Evolutionary conservation across 352 stramenopile species (phyloP), one percentile per base, ranked within the genome.

Genomic region (Phytophthora pinifolia): DNA sequence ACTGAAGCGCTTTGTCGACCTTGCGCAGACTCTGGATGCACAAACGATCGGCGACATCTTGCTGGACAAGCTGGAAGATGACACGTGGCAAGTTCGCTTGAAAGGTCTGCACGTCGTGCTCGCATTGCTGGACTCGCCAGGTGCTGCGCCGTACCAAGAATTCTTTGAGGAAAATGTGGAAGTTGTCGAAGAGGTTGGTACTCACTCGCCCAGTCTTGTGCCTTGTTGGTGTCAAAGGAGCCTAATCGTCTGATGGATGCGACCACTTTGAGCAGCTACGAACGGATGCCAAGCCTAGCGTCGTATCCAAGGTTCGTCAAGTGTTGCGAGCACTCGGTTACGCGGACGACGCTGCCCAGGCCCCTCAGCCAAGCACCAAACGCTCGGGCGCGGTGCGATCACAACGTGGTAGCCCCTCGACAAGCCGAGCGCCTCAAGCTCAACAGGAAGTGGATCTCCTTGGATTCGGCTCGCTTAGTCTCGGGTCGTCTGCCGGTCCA

Each of bases 121-220:
- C 9, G 82, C 83, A 18, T 52, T 96, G 20, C 52, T 96, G n/a
- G 75, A 86, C 33, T 91, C 86, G 0, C 72, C 86, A 10, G 74
- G 70, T 37, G 73, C 72, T 13, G 64, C 61, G 12, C 73, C 74
- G 1, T 96, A 96, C 52, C 74, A 81, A 37, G 79, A 88, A 17
- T 87, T 85, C 63, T 91, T 94, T 46, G 79, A 89, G 48, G 86
- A 90, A 33, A 94, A 96, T 39, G 66, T 88, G 14, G 86, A 92
- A 37, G 74, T 94, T 5, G 48, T 96, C 3, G 74, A 96, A 65
- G 79, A 87, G 62, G 74, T 89, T 55, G 4, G 61, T 53, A 12
- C 14, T 54, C 25, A 30, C 37, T 36, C 32, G 5, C 32, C 2
- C 12, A 10, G 12, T 35, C 1, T 32, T 35, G 5, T 20, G 30